Base-by-base conservation (phyloP, 768 basidiomycete genomes). In the Gyrodon lividus region DNA sequence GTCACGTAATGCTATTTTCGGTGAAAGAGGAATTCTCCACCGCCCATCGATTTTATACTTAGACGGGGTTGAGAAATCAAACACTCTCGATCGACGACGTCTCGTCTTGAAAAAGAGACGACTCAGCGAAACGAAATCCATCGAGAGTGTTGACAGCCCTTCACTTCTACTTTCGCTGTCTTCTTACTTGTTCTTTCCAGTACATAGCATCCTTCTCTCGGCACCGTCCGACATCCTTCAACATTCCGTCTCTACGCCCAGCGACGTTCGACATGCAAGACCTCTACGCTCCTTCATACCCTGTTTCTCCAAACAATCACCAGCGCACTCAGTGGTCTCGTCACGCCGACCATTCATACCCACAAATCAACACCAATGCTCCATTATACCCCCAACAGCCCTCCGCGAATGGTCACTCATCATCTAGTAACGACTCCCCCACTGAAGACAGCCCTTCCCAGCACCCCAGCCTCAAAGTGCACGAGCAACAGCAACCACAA, bases 371-470 rank as follows among this genome's bases (percentile, higher is more conserved):
- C 47, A 66, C 65, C 34, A 65, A 58, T 51, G 72, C 61, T 52
- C 68, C 59, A 61, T 60, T 63, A 68, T 70, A 58, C 62, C 65
- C 64, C 5, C 66, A 70, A 2, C 56, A 47, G 42, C 66, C 56
- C 59, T 72, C 64, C 4, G 70, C 61, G 70, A 74, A 58, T 65
- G 69, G 14, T 66, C 71, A 41, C 69, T 70, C 55, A 61, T 75
- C 56, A 44, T 69, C 72, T 33, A 68, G 68, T 58, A 74, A 76
- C 62, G 74, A 76, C 47, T 71, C 66, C 40, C 73, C 76, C 35
- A 43, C 53, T 9, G 81, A 81, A 56, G 81, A 81, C 28, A 59
- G 67, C 64, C 73, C 79, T 51, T 79, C 83, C 31, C 61, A 66
- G 5, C 59, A 54, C 0, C 57, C 69, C 39, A 22, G 64, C 38